Evolutionary conservation across 805 yeast species (phyloP), one percentile per base, ranked within the genome.

Genomic region (Barnettozyma californica): DNA sequence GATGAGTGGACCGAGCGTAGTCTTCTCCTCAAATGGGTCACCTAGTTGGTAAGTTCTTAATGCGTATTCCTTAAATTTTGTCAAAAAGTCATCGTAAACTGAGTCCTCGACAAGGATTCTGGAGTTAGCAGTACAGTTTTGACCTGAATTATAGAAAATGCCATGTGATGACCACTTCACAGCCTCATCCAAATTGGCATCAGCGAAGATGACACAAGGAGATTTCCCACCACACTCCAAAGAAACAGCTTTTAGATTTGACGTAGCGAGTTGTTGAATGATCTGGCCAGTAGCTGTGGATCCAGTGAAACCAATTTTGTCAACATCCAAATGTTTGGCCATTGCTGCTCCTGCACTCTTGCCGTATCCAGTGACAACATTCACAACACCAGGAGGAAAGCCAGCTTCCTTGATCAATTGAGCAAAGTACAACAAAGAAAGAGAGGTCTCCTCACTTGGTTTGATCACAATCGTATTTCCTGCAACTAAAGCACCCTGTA

Each of bases 331-430:
- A 66, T 85, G 94, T 10, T 68, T 53, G 4, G 89, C 80, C 55
- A 87, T 66, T 1, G 81, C 80, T 48, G 78, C 73, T 46, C 96
- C 96, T 6, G 87, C 87, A 47, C 70, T 76, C 41, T 75, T 66
- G 46, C 95, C 95, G 55, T 68, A 75, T 2, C 94, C 94, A 54
- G 86, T 78, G 43, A 85, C 73, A 57, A 85, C 75, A 69, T 84
- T 84, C 49, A 84, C 74, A 46, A 83, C 89, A 71, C 94, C 94
- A 18, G 82, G 72, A 57, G 94, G 91, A 61, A 82, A 69, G 88
- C 96, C 65, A 53, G 87, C 87, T 65, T 83, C 80, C 62, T 78
- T 76, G 55, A 77, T 68, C 61, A 85, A 74, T 34, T 73, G 68
- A 46, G 84, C 83, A 54, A 83, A 76, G 62, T 69, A 83, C 55